These are phyloP conservation scores for Rhodomyrtus psidioides DNA, from an alignment of 441 rosid genomes.

Conservation along the genomic window DNA sequence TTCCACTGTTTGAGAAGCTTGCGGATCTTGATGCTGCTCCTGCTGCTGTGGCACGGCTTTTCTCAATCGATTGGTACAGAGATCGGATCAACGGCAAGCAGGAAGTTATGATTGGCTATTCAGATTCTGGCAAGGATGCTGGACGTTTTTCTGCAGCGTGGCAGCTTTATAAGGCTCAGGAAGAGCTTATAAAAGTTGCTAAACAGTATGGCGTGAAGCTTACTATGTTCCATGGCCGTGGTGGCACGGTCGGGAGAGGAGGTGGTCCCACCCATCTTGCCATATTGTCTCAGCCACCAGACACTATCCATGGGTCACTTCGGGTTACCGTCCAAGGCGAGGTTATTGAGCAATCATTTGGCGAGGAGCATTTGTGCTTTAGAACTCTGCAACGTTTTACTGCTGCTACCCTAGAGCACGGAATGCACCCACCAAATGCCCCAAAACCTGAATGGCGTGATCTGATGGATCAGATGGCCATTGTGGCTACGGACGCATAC, in stretches of 20 bases:
- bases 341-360: conserved; percentile 93
- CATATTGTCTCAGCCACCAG: conserved; percentile 97
- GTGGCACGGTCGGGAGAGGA: conserved; percentile 98
- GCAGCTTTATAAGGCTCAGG: conserved; percentile 94
- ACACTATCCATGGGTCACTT: conserved; percentile 80
- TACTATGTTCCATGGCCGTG: conserved; percentile 97
- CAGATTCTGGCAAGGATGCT: conserved; percentile 96
- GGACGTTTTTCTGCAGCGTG: conserved; percentile 94
- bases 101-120: conserved; percentile 98
- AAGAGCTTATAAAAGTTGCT: conserved; percentile 89
- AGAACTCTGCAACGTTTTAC: conserved; percentile 92
- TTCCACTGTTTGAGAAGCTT: conserved; percentile 90
- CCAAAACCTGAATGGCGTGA: conserved; percentile 96
- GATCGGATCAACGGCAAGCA: conserved; percentile 83
- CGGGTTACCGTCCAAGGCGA: conserved; percentile 95
- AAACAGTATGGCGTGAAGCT: conserved; percentile 80
- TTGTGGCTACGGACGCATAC: conserved; percentile 76
- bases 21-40: conserved; percentile 97
- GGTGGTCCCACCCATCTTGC: conserved; percentile 99
- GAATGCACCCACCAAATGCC: conserved; percentile 75
- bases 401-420: conserved; percentile 93
- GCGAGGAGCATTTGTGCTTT: conserved; percentile 87
- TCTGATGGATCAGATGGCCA: conserved; percentile 83
- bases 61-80: conserved; percentile 87
- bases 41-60: conserved; percentile 80